A percentile compares a stretch with the other conserved stretches of the same genome.
Evolutionary conservation across 2,329 filamentous ascomycete genomes (phyloP).

Genomic region (Scedosporium dehoogii): DNA sequence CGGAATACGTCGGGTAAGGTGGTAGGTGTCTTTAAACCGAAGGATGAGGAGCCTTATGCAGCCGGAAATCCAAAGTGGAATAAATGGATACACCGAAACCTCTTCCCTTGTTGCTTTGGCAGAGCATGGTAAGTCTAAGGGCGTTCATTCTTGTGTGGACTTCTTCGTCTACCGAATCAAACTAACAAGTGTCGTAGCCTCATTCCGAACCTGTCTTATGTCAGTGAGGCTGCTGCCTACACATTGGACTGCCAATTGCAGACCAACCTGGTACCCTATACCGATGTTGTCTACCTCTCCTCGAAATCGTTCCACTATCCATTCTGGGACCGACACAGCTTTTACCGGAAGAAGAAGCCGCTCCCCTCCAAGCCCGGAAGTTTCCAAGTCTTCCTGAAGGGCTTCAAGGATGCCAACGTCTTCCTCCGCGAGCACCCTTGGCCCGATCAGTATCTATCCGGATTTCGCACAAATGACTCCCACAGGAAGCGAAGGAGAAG

Average conservation of each 20-base stretch:
- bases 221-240: slow-evolving; percentile 95
- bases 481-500: slow-evolving; percentile 54
- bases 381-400: slow-evolving; percentile 95
- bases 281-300: slow-evolving; percentile 85
- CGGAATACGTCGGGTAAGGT: slow-evolving; percentile 85
- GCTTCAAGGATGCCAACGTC: slow-evolving; percentile 92
- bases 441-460: slow-evolving; percentile 76
- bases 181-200: slow-evolving; percentile 37
- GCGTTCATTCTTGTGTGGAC: background rate
- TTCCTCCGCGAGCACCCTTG: slow-evolving; percentile 93
- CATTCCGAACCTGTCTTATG: slow-evolving; percentile 95
- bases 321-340: slow-evolving; percentile 87
- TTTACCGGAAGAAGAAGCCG: slow-evolving; percentile 76
- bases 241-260: slow-evolving; percentile 83
- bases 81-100: slow-evolving; percentile 96
- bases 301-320: slow-evolving; percentile 98
- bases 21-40: slow-evolving; percentile 96
- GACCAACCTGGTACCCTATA: slow-evolving; percentile 91
- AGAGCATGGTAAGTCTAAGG: slow-evolving; percentile 59
- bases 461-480: slow-evolving; percentile 58
- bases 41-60: slow-evolving; percentile 96
- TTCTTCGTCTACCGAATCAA: background rate
- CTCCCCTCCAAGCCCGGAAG: slow-evolving; percentile 87
- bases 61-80: slow-evolving; percentile 98
- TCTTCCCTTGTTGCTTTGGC: slow-evolving; percentile 96